Evolutionary conservation across 257 asterid species (phyloP).

Genomic region (Fraxinus pennsylvanica): DNA sequence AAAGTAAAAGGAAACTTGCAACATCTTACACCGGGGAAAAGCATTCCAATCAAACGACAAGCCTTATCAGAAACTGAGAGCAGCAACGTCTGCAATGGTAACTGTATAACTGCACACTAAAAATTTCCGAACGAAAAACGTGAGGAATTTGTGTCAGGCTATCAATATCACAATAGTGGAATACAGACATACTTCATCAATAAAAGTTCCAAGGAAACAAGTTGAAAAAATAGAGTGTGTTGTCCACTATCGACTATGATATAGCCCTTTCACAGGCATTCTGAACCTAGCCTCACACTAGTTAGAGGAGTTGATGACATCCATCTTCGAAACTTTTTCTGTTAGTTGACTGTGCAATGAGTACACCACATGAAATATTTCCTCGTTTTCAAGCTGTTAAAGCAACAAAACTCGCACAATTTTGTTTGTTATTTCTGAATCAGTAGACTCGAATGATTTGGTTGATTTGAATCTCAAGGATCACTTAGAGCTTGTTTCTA

Average conservation of each 20-base stretch:
- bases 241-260: background rate
- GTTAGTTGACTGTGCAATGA: no score
- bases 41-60: conserved; percentile 82
- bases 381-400: no score
- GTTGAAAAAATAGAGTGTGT: background rate
- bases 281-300: background rate
- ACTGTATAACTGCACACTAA: conserved; percentile 89
- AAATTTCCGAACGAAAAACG: conserved; percentile 24
- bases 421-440: no score
- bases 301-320: background rate
- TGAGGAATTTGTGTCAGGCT: conserved; percentile 18
- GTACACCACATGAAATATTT: no score
- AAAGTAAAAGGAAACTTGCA: background rate
- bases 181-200: background rate
- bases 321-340: background rate
- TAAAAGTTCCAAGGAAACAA: background rate
- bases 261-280: background rate
- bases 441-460: no score
- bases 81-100: conserved; percentile 84
- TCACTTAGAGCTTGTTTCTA: no score
- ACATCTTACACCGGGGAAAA: conserved; percentile 81
- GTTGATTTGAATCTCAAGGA: no score
- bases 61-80: conserved; percentile 83
- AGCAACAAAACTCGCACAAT: no score
- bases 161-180: background rate